phyloP scores from a whole-genome alignment of 2,329 filamentous ascomycete genomes.

The Alternaria sp. region DNA sequence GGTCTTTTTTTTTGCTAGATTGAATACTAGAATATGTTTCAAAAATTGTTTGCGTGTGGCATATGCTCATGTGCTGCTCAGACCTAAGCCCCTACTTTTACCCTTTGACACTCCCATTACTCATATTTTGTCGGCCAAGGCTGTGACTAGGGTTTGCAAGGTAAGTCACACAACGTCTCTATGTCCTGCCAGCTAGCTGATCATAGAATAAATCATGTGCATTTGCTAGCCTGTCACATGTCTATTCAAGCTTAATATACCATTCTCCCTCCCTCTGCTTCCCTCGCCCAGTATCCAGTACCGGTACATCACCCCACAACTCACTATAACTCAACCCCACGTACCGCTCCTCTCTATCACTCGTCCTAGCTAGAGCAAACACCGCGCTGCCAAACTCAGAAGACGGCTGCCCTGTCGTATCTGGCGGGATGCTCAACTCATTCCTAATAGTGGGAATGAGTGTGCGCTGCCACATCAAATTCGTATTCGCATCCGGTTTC shows the following conservation, averaged over 20 bases:
- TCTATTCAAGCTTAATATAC: not conserved
- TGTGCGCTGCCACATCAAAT: conserved; percentile 43
- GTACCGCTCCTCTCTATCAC: conserved; percentile 18
- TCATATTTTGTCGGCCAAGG: not conserved
- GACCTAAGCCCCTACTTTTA: not conserved
- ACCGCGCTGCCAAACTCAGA: conserved; percentile 27
- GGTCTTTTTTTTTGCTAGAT: conserved; percentile 2
- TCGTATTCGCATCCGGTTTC: conserved; percentile 46
- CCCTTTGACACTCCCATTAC: not conserved
- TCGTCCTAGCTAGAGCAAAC: conserved; percentile 29
- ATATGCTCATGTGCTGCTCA: not conserved
- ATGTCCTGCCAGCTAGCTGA: not conserved
- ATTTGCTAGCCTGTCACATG: not conserved
- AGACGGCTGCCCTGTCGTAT: no score
- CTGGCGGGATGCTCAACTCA: not conserved
- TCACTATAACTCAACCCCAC: conserved; percentile 14
- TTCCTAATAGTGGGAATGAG: conserved; percentile 34
- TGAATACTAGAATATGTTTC: conserved; percentile 5
- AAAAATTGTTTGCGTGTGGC: not conserved
- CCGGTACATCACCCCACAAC: conserved; percentile 33
- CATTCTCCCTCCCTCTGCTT: not conserved
- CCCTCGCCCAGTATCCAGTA: not conserved
- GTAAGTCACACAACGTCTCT: not conserved
- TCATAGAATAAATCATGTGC: not conserved
- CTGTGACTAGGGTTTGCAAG: not conserved